Base-by-base conservation (phyloP, 2,329 filamentous ascomycete genomes). In the Dactylellina cionopaga region DNA sequence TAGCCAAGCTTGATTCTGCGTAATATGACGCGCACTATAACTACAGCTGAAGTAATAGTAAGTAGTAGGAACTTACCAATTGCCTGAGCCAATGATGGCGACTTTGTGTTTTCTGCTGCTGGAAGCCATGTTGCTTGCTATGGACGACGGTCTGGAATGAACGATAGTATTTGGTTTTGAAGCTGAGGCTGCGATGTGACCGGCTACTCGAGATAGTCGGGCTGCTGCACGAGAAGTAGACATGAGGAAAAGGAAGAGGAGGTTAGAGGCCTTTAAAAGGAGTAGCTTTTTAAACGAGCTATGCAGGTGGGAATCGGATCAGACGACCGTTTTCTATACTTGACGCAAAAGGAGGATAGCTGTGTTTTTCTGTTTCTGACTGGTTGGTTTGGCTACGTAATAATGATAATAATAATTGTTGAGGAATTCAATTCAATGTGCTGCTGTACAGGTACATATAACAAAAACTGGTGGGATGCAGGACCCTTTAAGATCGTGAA, bases 41-140 rank as follows among this genome's bases (percentile, higher is more conserved):
- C 17, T 43, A 17, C 15, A 35, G 39, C 2, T 44, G 35, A 59
- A 22, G 44, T 15, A 13, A 41, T 39, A 25, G 46, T 31, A 33
- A 37, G 43, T 37, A 37, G 29, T 35, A 17, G 27, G 44, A 58
- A 44, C 84, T 74, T 84, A 94, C 92, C 95, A 99, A 82, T 99
- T 99, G 78, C 95, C 95, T 56, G 94, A 98, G 77, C 95, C 95
- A 76, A 99, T 87, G 56, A 99, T 88, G 74, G 92, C 93, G 78
- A 97, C 91, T 85, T 92, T 96, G 86, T 96, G 92, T 82, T 90
- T 92, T 83, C 88, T 70, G 25, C 52, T 51, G 11, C 22, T 19
- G 44, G 29, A 24, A 29, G 39, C 31, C 54, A 39, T 58, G 41
- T 49, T 71, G 29, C 13, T 22, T 24, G 52, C 35, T 37, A 51